Base-by-base conservation (phyloP, 129 eudicot genomes). In the Flaveria bidentis region DNA sequence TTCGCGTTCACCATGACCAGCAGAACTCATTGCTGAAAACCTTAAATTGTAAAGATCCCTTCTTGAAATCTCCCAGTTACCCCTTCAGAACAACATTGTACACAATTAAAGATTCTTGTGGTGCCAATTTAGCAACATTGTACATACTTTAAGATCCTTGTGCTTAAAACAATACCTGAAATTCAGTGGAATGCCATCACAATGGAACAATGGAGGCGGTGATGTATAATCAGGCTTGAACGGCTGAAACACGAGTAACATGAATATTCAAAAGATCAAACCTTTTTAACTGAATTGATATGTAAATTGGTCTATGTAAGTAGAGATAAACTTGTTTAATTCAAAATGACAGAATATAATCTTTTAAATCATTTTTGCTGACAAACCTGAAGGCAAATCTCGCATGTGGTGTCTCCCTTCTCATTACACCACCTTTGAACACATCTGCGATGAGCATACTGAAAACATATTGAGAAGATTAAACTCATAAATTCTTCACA, bases 371-470 rank as follows among this genome's bases (percentile, higher is more conserved):
- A 9, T 46, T 26, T 6, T 8, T 15, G 28, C 13, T 51, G 52
- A 64, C 76, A 60, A 66, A 91, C 97, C 97, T 92, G 88, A 9
- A 41, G 92, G 74, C 97, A 92, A 20, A 92, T 92, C 82, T 92
- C 97, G 23, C 97, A 92, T 52, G 55, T 64, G 18, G 89, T 89
- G 88, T 92, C 84, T 14, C 97, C 97, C 87, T 92, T 92, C 87
- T 87, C 96, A 22, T 89, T 84, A 81, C 97, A 92, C 97, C 97
- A 92, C 78, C 85, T 78, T 69, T 92, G 96, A 66, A 92, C 93
- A 66, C 97, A 92, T 76, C 44, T 79, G 47, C 89, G 96, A 77
- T 92, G 97, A 22, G 97, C 96, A 79, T 84, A 86, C 97, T 92
- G 85, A 72, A 51, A 74, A 64, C 51, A 60, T 20, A 62, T n/a